Base-by-base conservation (phyloP, 139 green algal genomes). In the Marvania coccoides region DNA sequence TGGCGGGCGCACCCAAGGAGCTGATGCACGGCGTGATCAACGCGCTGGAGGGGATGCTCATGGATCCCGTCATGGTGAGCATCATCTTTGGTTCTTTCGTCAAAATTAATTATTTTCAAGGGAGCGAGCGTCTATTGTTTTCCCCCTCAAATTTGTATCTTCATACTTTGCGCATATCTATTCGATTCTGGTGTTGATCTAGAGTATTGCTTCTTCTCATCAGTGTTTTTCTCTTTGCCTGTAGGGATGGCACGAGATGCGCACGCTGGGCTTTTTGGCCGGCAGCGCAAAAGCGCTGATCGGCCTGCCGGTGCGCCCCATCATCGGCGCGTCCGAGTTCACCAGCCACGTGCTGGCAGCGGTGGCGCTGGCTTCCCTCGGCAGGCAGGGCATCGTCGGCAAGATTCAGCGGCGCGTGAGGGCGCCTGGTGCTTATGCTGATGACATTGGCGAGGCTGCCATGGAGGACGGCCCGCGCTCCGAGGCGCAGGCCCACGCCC, bases 361-460 rank as follows among this genome's bases (percentile, higher is more conserved):
- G 19, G 30, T 89, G 8, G 85, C 80, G 4, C 80, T 95, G 40
- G 36, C 84, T 55, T 89, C 76, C 66, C 70, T 93, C 63, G 88
- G 88, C n/a, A 80, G 80, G 63, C 65, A 87, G 42, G 88, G 84
- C 70, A 94, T 95, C 69, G 77, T 77, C 31, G 78, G 88, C 55
- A 91, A 83, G 69, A 73, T 89, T 5, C 72, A 85, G 39, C 81
- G 83, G 3, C 75, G 87, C n/a, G 75, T 92, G 26, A 56, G 73
- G 24, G 80, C 86, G 4, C 87, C 87, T 1, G 86, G 85, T 34
- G 65, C 81, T 37, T 55, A 71, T 75, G 54, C 39, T 28, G 77
- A 81, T 57, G 77, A 77, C 7, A 37, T 34, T 14, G 42, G 47
- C 28, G 80, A 63, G 55, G 67, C 14, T 31, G 34, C 59, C 54